Percentiles rank a stretch among this genome's conserved stretches.
phyloP scores from a whole-genome alignment of 306 rosid species.

The Cucumis sativus region Cucumber_9930_V3 NC_026658.2:8917501-8918000 shows the following conservation, averaged over 20 bases:
- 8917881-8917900: slow-evolving; percentile 89
- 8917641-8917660: slow-evolving; percentile 96
- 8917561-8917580: slow-evolving; percentile 86
- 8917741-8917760: background rate
- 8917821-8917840: slow-evolving; percentile 87
- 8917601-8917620: slow-evolving; percentile 96
- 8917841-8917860: slow-evolving; percentile 50
- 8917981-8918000: background rate
- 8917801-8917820: slow-evolving; percentile 99
- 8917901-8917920: slow-evolving; percentile 6
- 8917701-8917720: background rate
- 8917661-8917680: slow-evolving; percentile 28
- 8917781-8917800: slow-evolving; percentile 42
- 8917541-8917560: slow-evolving; percentile 91
- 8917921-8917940: background rate
- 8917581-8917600: slow-evolving; percentile 96
- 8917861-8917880: slow-evolving; percentile 78
- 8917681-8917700: background rate
- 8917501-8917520: slow-evolving; percentile 85
- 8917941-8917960: background rate
- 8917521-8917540: slow-evolving; percentile 93
- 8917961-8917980: background rate
- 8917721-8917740: background rate
- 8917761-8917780: background rate
- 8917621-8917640: slow-evolving; percentile 89